Evolutionary conservation across 2,329 filamentous ascomycete genomes (phyloP).

Genomic region (Hypoxylon sp.): DNA sequence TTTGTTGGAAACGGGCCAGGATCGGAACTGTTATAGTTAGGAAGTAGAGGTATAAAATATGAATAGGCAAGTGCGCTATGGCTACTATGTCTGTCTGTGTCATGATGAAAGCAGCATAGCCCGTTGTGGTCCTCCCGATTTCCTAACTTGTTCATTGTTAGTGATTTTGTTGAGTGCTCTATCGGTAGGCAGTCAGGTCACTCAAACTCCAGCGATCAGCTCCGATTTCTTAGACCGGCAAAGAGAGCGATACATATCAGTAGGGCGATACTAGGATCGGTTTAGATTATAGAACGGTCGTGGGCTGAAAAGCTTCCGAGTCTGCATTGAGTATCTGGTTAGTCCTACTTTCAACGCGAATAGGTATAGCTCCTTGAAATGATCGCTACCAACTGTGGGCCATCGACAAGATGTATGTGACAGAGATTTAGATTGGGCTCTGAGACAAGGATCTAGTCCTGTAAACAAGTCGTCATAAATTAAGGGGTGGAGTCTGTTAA

Average conservation of each 20-base stretch:
- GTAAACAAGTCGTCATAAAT: neutral
- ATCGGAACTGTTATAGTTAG: neutral
- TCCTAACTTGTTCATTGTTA: neutral
- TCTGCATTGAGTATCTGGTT: slow-evolving; percentile 7
- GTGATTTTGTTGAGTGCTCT: neutral
- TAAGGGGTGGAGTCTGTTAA: slow-evolving; percentile 9
- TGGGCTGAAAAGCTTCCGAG: neutral
- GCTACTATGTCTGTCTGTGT: neutral
- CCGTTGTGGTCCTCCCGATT: neutral
- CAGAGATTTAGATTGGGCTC: slow-evolving; percentile 8
- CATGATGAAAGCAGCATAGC: neutral
- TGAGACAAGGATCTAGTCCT: slow-evolving; percentile 11
- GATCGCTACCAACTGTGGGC: neutral
- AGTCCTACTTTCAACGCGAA: neutral
- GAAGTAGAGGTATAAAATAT: neutral
- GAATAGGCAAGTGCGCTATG: neutral
- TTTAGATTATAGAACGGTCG: neutral
- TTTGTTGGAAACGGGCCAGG: neutral
- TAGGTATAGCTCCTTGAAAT: neutral
- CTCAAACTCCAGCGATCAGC: slow-evolving; percentile 1
- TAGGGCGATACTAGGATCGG: neutral
- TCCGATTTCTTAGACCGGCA: slow-evolving; percentile 6
- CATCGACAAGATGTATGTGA: slow-evolving; percentile 15
- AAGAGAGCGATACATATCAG: neutral
- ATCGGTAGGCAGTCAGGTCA: neutral